Conservation (phyloP, 2,329 filamentous ascomycete genomes). For the Penicillium sp. region DNA sequence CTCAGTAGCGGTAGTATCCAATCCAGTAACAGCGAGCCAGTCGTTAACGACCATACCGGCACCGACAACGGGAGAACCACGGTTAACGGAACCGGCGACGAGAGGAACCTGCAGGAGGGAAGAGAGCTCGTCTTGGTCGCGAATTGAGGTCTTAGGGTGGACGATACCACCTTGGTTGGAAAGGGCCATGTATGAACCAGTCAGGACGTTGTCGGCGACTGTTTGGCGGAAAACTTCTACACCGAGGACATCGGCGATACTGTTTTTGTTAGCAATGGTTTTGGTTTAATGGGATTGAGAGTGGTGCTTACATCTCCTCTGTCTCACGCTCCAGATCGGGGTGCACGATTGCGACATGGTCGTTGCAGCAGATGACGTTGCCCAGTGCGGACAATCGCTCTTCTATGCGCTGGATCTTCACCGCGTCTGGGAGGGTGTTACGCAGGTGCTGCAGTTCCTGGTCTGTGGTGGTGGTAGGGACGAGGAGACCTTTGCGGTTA, state of each 20-base stretch:
- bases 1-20: slow-evolving; percentile 97
- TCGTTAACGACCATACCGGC: slow-evolving; percentile 97
- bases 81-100: slow-evolving; percentile 90
- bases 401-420: slow-evolving; percentile 97
- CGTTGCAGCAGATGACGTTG: slow-evolving; percentile 95
- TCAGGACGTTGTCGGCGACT: slow-evolving; percentile 93
- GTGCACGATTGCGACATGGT: slow-evolving; percentile 94
- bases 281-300: not conserved
- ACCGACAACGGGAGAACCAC: slow-evolving; percentile 91
- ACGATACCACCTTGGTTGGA: slow-evolving; percentile 96
- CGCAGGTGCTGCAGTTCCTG: slow-evolving; percentile 97
- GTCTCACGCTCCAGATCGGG: slow-evolving; percentile 97
- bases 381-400: slow-evolving; percentile 93
- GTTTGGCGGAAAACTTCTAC: slow-evolving; percentile 74
- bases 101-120: slow-evolving; percentile 92
- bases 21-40: slow-evolving; percentile 91
- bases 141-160: slow-evolving; percentile 93
- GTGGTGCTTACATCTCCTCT: slow-evolving; percentile 71
- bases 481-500: slow-evolving; percentile 94
- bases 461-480: slow-evolving; percentile 93
- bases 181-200: slow-evolving; percentile 93
- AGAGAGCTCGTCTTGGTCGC: slow-evolving; percentile 96
- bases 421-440: slow-evolving; percentile 86
- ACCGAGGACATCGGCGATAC: slow-evolving; percentile 79
- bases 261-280: slow-evolving; percentile 12